Base-by-base conservation (phyloP, 2,329 filamentous ascomycete species). In the Cordyceps tenuipes region DNA sequence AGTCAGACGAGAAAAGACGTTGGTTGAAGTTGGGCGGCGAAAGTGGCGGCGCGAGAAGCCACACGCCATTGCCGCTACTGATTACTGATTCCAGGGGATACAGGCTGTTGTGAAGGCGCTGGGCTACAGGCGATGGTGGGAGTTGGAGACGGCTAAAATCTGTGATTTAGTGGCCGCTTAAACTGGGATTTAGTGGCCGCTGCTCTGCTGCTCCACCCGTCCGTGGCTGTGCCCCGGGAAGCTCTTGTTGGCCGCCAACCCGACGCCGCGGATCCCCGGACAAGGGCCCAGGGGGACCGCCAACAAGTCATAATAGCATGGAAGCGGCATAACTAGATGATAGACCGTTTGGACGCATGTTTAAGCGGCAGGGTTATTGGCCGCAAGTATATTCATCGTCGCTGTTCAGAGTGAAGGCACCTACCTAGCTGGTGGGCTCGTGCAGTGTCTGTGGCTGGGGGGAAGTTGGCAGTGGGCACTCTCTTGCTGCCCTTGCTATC, bases 21-120 rank as follows among this genome's bases (percentile, higher is more conserved):
- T 44, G 56, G 46, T 51, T 44, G 56, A 46, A 17, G 56, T 58
- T 58, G 56, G 56, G 56, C 56, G 36, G 56, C 56, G 36, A 58
- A 51, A 58, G 43, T 44, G 54, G 56, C 47, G 47, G 56, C 56
- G 56, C 47, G 51, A 39, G 56, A 31, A 49, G 54, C 46, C 54
- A 49, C 19, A 46, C 39, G 39, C 39, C 34, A 36, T 10, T 36
- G 12, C 34, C 9, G 34, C 34, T 3, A 36, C 8, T 36, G n/a
- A 46, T 19, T 3, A 36, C 8, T 36, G n/a, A 46, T 19, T 46
- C 15, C 26, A 46, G 41, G 26, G 26, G 41, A 34, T 26, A 9
- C 41, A 56, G 29, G 41, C 26, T 56, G 43, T 43, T 56, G 43
- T 43, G 23, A 13, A 15, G 48, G 54, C 19, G 54, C 44, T 54